Base-by-base conservation (phyloP, 805 yeast genomes). In the Wickerhamiella bombiphila region DNA sequence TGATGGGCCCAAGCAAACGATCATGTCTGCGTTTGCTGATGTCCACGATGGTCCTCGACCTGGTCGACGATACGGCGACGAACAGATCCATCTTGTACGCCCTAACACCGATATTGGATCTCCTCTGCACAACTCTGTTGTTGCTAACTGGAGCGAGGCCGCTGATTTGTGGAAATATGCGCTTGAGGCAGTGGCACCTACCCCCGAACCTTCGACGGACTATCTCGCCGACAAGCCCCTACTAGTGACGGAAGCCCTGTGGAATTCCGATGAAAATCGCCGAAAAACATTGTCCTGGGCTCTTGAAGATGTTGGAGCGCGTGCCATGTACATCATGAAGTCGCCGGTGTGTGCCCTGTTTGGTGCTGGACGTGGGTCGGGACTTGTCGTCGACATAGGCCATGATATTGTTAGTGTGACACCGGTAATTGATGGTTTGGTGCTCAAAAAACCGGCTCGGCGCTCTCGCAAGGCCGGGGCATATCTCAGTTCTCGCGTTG, bases 291-390 rank as follows among this genome's bases (percentile, higher is more conserved):
- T 86, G 52, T 93, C 85, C 56, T 64, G 72, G 1, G 66, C 79
- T 30, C 66, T 80, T 42, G 94, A 83, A 52, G 60, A 65, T 11
- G 67, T 76, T 53, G 65, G 72, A 26, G 78, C 76, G 47, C 86
- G 91, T 28, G 96, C 93, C 0, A 72, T 81, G 41, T 86, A 77
- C 53, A 55, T 81, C 18, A 85, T 81, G 11, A 77, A 83, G 41
- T 68, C 77, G 6, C 88, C 95, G n/a, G 77, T 93, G 0, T 79
- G 93, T 60, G 75, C 80, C 1, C 74, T 94, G 1, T 86, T 86
- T 59, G 85, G 88, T 8, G 78, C 80, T 45, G 94, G 94, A 3
- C 68, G 93, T 54, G 85, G 93, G 32, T 78, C 77, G 42, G 83
- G 93, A 54, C 62, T 83, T 22, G 83, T 83, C 29, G 88, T 83